Conservation (phyloP, 345 rosid species). For the Rubroshorea leprosula region DNA sequence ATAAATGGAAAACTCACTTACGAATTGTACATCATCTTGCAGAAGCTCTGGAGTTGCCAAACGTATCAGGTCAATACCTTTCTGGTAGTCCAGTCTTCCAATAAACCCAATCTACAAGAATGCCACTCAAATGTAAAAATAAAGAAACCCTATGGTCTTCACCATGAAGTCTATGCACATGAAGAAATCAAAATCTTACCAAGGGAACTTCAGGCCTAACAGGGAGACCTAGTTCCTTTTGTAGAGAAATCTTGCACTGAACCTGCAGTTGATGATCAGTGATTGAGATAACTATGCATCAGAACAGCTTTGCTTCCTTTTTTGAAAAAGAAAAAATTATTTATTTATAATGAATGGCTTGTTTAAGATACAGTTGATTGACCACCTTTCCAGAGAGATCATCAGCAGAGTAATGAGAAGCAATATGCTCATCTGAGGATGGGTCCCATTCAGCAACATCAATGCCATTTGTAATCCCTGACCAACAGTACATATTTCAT, state of each 20-base stretch:
- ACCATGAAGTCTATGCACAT: not conserved
- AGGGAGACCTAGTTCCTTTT: conserved; percentile 86
- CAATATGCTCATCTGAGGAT: conserved; percentile 56
- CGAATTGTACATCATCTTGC: conserved; percentile 87
- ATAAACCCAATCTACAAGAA: conserved; percentile 81
- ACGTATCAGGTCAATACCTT: conserved; percentile 83
- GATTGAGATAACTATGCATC: conserved; percentile 13
- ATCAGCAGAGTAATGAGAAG: conserved; percentile 53
- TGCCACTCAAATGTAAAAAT: conserved; percentile 18
- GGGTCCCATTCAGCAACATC: conserved; percentile 84
- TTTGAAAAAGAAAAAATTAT: too few species aligned
- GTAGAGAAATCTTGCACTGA: conserved; percentile 79
- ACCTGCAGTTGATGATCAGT: conserved; percentile 39
- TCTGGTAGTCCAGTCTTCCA: conserved; percentile 93
- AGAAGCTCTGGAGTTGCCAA: conserved; percentile 65
- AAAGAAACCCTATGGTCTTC: conserved; percentile 2
- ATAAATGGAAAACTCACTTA: conserved; percentile 44
- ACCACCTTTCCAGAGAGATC: conserved; percentile 82
- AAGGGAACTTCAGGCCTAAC: conserved; percentile 76
- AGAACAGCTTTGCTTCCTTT: not conserved
- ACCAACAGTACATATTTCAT: conserved; percentile 9
- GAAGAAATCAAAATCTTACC: conserved; percentile 37
- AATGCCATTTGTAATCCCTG: conserved; percentile 91
- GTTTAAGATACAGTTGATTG: conserved; percentile 7
- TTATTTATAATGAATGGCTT: not conserved